phyloP scores from a whole-genome alignment of 73 alveolate genomes.

The Paramecium octaurelia region DNA sequence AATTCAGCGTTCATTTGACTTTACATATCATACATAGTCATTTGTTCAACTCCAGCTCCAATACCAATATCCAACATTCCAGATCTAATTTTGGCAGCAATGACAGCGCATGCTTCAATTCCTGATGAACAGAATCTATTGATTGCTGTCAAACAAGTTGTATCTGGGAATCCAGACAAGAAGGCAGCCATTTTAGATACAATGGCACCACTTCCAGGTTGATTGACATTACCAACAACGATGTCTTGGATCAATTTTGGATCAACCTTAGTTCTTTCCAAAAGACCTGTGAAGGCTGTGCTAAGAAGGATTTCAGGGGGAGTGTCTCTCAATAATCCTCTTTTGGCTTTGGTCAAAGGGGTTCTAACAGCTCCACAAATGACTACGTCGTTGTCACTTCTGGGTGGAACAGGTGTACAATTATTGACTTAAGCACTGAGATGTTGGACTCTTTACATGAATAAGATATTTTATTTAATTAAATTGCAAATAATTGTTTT shows the following conservation, averaged over 20 bases:
- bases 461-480: conserved; percentile 24
- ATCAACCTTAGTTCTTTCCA: conserved; percentile 83
- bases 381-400: conserved; percentile 92
- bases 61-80: conserved; percentile 96
- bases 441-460: not conserved
- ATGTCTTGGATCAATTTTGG: conserved; percentile 93
- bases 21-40: conserved; percentile 96
- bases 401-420: conserved; percentile 54
- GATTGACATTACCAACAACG: conserved; percentile 96
- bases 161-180: conserved; percentile 94
- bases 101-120: conserved; percentile 92
- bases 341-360: conserved; percentile 96
- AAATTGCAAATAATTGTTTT: not conserved
- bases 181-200: conserved; percentile 94
- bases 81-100: conserved; percentile 89
- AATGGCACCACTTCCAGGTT: conserved; percentile 96
- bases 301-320: conserved; percentile 94
- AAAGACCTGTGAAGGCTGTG: conserved; percentile 83
- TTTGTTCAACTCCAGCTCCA: conserved; percentile 99
- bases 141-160: conserved; percentile 89
- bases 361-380: conserved; percentile 97
- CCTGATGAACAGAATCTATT: conserved; percentile 99
- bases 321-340: conserved; percentile 95
- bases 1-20: conserved; percentile 92
- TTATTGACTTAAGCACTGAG: not conserved